Percentiles rank a stretch among this genome's conserved stretches.
Evolutionary conservation across 257 asterid genomes (phyloP).

Genomic region (Scutellaria barbata): DNA sequence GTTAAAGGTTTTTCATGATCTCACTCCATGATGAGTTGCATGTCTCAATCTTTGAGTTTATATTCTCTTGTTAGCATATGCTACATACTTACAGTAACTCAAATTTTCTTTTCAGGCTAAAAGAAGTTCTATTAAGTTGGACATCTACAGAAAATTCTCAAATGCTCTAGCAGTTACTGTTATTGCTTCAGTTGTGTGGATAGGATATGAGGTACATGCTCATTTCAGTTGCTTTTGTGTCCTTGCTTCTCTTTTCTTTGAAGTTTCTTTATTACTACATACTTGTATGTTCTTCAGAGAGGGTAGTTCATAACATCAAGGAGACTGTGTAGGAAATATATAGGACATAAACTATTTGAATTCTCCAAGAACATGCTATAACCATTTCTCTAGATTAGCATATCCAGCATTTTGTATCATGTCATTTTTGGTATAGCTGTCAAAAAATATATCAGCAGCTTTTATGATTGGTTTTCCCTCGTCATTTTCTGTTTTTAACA

Average conservation of each 20-base stretch:
- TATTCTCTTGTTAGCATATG: conserved; percentile 24
- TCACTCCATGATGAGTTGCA: conserved; percentile 19
- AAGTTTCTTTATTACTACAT: not conserved
- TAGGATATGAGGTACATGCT: conserved; percentile 84
- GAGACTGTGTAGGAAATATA: not conserved
- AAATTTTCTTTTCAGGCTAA: conserved; percentile 67
- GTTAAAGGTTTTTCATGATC: not conserved
- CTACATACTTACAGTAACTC: conserved; percentile 28
- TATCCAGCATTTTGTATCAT: not conserved
- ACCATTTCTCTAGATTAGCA: not conserved
- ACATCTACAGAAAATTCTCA: conserved; percentile 87
- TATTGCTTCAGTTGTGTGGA: conserved; percentile 88
- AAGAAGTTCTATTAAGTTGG: conserved; percentile 86
- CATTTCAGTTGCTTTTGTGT: conserved; percentile 19
- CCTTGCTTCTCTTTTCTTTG: conserved; percentile 16
- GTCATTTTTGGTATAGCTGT: not conserved
- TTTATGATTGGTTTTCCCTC: not conserved
- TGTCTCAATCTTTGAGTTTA: conserved; percentile 21
- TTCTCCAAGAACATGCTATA: conserved; percentile 1
- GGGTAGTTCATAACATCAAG: not conserved
- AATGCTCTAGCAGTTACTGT: conserved; percentile 86
- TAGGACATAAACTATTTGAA: conserved; percentile 9
- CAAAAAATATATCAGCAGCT: not conserved
- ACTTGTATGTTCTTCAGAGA: not conserved
- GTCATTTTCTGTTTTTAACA: conserved; percentile 9